phyloP scores from a whole-genome alignment of 768 basidiomycete species.

The Mycena albidolilacea region DNA sequence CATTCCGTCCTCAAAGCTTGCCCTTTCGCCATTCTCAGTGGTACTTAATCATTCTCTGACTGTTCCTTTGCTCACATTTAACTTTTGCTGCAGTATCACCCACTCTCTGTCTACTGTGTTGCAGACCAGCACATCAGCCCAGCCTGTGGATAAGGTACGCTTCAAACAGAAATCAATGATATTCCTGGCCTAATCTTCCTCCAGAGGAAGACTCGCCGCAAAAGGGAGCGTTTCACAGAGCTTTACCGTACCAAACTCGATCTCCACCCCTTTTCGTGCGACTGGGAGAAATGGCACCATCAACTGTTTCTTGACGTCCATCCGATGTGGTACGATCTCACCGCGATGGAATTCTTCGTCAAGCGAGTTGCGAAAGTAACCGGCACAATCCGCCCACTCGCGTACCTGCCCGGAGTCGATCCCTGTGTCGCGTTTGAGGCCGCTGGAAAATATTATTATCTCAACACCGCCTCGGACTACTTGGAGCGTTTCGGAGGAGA shows the following conservation, averaged over 20 bases:
- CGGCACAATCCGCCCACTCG: conserved; percentile 14
- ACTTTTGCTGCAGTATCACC: conserved; percentile 13
- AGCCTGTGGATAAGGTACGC: conserved; percentile 14
- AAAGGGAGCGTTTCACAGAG: conserved; percentile 17
- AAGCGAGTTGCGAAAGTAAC: conserved; percentile 10
- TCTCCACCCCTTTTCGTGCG: conserved; percentile 23
- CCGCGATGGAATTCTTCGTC: conserved; percentile 12
- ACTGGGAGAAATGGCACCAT: conserved; percentile 17
- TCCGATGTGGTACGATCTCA: conserved; percentile 6
- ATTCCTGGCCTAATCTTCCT: conserved; percentile 10
- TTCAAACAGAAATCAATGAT: conserved; percentile 12
- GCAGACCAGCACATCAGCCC: conserved; percentile 13
- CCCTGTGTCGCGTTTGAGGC: conserved; percentile 18
- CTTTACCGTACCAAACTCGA: conserved; percentile 20
- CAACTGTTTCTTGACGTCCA: conserved; percentile 8
- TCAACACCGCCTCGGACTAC: conserved; percentile 18
- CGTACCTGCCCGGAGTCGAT: conserved; percentile 15
- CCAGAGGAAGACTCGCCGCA: conserved; percentile 12
- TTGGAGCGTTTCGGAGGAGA: conserved; percentile 18
- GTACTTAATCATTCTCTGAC: conserved; percentile 12
- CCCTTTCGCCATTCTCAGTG: conserved; percentile 12
- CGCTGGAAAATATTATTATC: conserved; percentile 17
- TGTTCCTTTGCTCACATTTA: conserved; percentile 14
- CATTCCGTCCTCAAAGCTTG: conserved; percentile 11
- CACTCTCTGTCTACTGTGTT: conserved; percentile 3